A percentile compares a stretch with the other conserved stretches of the same genome.
Evolutionary conservation across 2,329 filamentous ascomycete genomes (phyloP).

Genomic region (Graphium sp.): DNA sequence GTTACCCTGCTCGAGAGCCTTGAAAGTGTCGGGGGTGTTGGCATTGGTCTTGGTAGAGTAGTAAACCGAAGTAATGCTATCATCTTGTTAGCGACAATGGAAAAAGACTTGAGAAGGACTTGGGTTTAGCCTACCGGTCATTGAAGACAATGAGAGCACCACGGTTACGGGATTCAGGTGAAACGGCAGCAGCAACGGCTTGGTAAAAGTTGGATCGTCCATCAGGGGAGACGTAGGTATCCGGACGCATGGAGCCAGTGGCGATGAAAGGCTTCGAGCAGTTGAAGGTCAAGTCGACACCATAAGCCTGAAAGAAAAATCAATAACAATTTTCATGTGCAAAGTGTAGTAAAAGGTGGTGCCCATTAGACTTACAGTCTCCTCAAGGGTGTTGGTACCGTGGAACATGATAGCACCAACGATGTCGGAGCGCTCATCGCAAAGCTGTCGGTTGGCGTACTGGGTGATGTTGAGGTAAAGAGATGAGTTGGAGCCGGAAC

Average conservation of each 20-base stretch:
- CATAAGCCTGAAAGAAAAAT: conserved; percentile 28
- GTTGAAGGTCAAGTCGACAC: conserved; percentile 31
- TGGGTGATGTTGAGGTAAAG: conserved; percentile 15
- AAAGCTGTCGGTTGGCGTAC: conserved; percentile 14
- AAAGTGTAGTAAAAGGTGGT: background rate
- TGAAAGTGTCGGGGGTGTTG: conserved; percentile 47
- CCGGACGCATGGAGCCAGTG: conserved; percentile 36
- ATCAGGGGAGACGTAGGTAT: conserved; percentile 41
- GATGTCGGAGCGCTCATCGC: conserved; percentile 12
- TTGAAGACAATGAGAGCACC: conserved; percentile 45
- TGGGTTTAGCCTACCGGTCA: too few species aligned
- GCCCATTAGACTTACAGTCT: conserved; percentile 20
- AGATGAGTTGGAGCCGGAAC: conserved; percentile 13
- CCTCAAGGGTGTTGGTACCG: conserved; percentile 41
- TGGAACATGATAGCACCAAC: conserved; percentile 14
- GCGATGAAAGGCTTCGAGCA: conserved; percentile 33
- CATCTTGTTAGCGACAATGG: too few species aligned
- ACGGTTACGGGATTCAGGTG: conserved; percentile 23
- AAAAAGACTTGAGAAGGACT: too few species aligned
- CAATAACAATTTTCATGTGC: background rate
- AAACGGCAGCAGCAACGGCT: conserved; percentile 37
- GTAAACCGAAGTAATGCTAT: conserved; percentile 35
- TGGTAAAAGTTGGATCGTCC: conserved; percentile 45
- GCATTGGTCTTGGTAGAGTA: conserved; percentile 46
- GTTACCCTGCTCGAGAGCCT: conserved; percentile 35